A percentile compares a stretch with the other conserved stretches of the same genome.
Conservation (phyloP, 192 early-diverging fungal genomes). For the Thoreauomyces humboldtii region DNA sequence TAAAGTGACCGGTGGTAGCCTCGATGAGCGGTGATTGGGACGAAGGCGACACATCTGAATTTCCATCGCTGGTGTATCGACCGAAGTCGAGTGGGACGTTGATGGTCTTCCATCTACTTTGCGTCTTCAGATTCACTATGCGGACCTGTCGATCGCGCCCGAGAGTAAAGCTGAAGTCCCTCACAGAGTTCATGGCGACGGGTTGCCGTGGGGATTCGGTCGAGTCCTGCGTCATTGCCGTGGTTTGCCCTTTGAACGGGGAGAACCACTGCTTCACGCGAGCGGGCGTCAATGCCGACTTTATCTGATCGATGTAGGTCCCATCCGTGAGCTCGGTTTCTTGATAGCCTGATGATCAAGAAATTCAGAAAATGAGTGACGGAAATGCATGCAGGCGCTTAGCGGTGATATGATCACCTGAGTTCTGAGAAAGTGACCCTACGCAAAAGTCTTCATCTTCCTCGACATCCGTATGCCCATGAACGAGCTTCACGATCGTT, state of each 20-base stretch:
- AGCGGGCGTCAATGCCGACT: conserved; percentile 14
- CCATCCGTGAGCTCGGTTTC: conserved; percentile 14
- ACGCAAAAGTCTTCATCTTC: too few relatives aligned
- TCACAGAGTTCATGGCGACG: conserved; percentile 22
- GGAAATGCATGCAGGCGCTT: too few relatives aligned
- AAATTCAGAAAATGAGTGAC: too few relatives aligned
- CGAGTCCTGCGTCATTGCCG: neutral
- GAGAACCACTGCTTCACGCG: conserved; percentile 11
- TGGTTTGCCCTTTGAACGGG: conserved; percentile 4
- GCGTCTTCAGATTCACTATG: conserved; percentile 19
- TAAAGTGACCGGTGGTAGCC: conserved; percentile 5
- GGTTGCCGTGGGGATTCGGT: conserved; percentile 14
- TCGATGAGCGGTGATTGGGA: neutral
- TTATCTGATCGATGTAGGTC: conserved; percentile 13
- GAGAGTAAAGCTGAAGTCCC: conserved; percentile 1
- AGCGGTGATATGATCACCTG: too few relatives aligned
- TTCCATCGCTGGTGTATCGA: neutral
- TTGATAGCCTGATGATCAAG: neutral
- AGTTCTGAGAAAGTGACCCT: too few relatives aligned
- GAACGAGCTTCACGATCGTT: conserved; percentile 12
- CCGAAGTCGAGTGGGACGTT: neutral
- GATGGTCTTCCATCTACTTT: conserved; percentile 18
- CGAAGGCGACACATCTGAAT: neutral
- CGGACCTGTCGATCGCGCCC: conserved; percentile 24
- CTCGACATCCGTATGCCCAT: too few relatives aligned